phyloP scores from a whole-genome alignment of 148 eudicot genomes.

The Chenopodium quinoa region DNA sequence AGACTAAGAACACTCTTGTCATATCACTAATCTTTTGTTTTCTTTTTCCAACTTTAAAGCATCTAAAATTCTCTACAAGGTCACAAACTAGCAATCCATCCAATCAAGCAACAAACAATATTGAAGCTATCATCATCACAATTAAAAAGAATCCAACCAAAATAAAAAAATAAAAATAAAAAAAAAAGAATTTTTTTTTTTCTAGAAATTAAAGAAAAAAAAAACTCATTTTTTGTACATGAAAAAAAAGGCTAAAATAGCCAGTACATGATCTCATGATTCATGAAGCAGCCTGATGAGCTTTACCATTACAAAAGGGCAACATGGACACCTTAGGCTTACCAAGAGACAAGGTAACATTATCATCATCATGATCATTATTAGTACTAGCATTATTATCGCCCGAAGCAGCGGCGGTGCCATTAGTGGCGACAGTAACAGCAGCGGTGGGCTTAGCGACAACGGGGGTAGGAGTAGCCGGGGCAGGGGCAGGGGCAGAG shows the following conservation, averaged over 20 bases:
- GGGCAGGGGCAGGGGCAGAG: neutral
- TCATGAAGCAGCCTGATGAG: conserved; percentile 26
- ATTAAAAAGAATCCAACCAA: conserved; percentile 21
- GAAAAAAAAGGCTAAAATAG: neutral
- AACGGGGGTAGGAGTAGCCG: neutral
- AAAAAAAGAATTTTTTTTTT: no score
- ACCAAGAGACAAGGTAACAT: conserved; percentile 23
- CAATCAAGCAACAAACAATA: conserved; percentile 19
- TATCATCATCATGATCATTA: neutral
- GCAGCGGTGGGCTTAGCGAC: neutral
- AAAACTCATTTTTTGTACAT: neutral
- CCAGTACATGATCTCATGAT: conserved; percentile 11
- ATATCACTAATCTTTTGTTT: neutral
- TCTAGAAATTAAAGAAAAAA: neutral
- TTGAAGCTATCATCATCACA: neutral
- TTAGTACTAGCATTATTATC: neutral
- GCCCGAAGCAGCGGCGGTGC: neutral
- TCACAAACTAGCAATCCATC: conserved; percentile 21
- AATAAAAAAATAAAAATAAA: neutral
- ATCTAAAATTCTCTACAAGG: conserved; percentile 21
- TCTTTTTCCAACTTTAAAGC: conserved; percentile 3
- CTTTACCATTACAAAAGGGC: conserved; percentile 22
- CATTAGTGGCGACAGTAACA: neutral
- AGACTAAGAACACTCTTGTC: neutral
- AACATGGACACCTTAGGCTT: conserved; percentile 25